Base-by-base conservation (phyloP, 371 early-diverging fungal genomes). In the Phascolomyces articulosus region DNA sequence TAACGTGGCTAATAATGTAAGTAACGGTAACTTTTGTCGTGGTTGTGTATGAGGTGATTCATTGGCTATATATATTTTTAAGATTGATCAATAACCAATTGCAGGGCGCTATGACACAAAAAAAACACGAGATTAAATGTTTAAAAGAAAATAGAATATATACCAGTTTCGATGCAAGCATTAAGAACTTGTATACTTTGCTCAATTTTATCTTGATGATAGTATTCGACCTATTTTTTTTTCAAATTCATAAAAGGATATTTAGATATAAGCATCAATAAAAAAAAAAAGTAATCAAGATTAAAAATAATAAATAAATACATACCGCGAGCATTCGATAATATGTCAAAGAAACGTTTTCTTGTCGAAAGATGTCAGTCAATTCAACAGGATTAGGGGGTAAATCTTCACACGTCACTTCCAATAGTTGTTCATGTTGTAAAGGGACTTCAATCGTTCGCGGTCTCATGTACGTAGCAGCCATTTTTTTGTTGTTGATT, bases 401-500 rank as follows among this genome's bases (percentile, higher is more conserved):
- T 23, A 94, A 75, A 73, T 91, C 92, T 27, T 83, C 79, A 67
- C 93, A 89, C 28, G 90, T 90, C 41, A 94, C 92, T 70, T 91
- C 93, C 51, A 95, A 75, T 7, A 93, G 90, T 75, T 90, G 87
- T 62, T 90, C 90, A 44, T 87, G 89, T 63, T 89, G 84, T 29
- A 95, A 72, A 23, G 93, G 93, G 38, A 95, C 91, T 74, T 95
- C 95, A 61, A 95, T 90, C 4, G 90, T 82, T 55, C 75, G 72
- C 7, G 75, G 64, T 70, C 29, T 13, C 44, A 55, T 55, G 24
- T 21, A 28, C 20, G 49, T 38, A 28, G 51, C 23, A 23, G 51
- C 26, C 51, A 51, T 51, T 51, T 51, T 51, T 20, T 9, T 34
- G 11, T 24, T 20, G 9, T 51, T 51, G 23, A 11, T 51, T 7